These are phyloP conservation scores for Verticillium isaacii DNA, from an alignment of 2,329 filamentous ascomycete species.

Conservation along the genomic window DNA sequence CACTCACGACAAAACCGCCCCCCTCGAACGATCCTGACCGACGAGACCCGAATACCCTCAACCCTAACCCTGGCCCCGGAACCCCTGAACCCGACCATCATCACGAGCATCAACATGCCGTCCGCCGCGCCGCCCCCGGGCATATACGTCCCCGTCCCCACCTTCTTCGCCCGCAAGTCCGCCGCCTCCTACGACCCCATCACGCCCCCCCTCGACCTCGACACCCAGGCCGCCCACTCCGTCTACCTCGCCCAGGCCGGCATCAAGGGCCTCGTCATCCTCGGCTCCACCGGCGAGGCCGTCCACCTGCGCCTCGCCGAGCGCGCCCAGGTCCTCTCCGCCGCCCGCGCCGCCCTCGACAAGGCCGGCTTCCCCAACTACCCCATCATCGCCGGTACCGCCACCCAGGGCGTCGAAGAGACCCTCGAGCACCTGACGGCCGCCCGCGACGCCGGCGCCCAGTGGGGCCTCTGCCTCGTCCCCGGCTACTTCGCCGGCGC, in stretches of 20 bases:
- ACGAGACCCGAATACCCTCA: not conserved
- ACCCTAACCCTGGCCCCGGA: not conserved
- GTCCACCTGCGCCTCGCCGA: slow-evolving; percentile 57
- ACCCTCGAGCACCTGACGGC: slow-evolving; percentile 51
- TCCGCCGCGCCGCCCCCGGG: slow-evolving; percentile 40
- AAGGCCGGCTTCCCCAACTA: slow-evolving; percentile 52
- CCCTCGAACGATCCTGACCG: not conserved
- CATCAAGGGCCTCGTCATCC: slow-evolving; percentile 55
- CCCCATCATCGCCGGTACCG: slow-evolving; percentile 57
- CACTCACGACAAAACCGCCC: not conserved
- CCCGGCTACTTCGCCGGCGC: slow-evolving; percentile 56
- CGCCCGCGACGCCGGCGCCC: slow-evolving; percentile 50
- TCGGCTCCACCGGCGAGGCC: slow-evolving; percentile 61
- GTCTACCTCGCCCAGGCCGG: slow-evolving; percentile 56
- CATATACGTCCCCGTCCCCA: slow-evolving; percentile 57
- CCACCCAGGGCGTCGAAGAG: slow-evolving; percentile 58
- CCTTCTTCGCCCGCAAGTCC: slow-evolving; percentile 51
- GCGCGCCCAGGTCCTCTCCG: slow-evolving; percentile 48
- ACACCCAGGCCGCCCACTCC: slow-evolving; percentile 53
- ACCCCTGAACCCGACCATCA: not conserved
- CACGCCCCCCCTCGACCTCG: slow-evolving; percentile 50
- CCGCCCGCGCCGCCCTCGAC: slow-evolving; percentile 49
- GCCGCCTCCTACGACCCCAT: slow-evolving; percentile 35
- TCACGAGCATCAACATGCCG: slow-evolving; percentile 16
- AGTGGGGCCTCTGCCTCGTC: slow-evolving; percentile 54